Conservation (phyloP, 192 early-diverging fungal genomes). For the Backusella macrospora region DNA sequence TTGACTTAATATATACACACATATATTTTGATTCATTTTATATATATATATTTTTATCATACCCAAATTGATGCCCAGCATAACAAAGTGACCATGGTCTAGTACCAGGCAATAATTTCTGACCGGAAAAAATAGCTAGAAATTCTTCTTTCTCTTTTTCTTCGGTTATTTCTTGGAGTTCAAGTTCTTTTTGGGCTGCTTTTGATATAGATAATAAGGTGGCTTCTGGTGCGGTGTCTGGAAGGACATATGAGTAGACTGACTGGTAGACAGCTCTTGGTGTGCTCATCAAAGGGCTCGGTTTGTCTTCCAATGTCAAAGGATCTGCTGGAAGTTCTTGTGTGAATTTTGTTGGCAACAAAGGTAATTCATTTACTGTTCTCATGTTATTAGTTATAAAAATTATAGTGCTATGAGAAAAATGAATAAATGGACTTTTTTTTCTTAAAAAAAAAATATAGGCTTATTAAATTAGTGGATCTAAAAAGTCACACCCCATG, state of each 20-base stretch:
- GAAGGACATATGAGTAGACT: conserved; percentile 46
- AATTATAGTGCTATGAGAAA: not conserved
- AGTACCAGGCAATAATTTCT: conserved; percentile 44
- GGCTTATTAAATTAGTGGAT: not conserved
- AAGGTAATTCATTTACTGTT: conserved; percentile 12
- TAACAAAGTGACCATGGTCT: conserved; percentile 72
- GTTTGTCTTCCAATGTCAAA: not conserved
- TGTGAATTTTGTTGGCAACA: conserved; percentile 10
- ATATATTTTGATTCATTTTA: not conserved
- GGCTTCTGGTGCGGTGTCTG: conserved; percentile 39
- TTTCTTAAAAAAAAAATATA: not conserved
- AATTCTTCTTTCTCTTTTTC: conserved; percentile 32
- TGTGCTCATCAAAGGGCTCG: not conserved
- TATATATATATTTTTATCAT: not conserved
- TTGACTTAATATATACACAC: not conserved
- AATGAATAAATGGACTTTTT: not conserved
- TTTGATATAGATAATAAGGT: conserved; percentile 38
- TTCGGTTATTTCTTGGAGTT: conserved; percentile 31
- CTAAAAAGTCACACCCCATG: not conserved
- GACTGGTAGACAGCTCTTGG: conserved; percentile 39
- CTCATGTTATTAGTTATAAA: not conserved
- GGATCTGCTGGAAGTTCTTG: conserved; percentile 9
- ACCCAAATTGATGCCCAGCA: conserved; percentile 74
- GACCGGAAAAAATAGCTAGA: conserved; percentile 45
- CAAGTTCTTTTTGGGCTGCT: conserved; percentile 32